Evolutionary conservation across 2,329 filamentous ascomycete genomes (phyloP), one percentile per base, ranked within the genome.

Genomic region (Fusarium tanahbumbuense): DNA sequence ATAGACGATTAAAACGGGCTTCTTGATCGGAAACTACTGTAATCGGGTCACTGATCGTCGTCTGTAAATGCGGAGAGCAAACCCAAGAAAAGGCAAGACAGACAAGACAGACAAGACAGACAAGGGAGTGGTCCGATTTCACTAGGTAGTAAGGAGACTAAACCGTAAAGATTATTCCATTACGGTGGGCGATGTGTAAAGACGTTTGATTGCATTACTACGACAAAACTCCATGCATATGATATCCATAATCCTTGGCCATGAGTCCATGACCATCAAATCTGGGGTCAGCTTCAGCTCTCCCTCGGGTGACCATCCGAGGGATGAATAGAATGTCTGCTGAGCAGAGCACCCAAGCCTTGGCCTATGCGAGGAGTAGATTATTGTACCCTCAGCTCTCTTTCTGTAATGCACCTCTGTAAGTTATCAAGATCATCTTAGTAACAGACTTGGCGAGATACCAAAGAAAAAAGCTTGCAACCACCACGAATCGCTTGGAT

Each of bases 161-260:
- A 45, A 20, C 57, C 11, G 25, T 22, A 64, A 64, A 57, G 50
- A 64, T 49, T 66, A 66, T 67, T 66, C 37, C 55, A 70, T 70
- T 70, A 70, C 67, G 23, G 61, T 47, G 66, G 50, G 22, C 63
- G 37, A 70, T 70, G 67, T 71, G 67, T 70, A 70, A 70, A 67
- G 32, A 44, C 44, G 52, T 53, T 64, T 49, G 67, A 70, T 70
- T 71, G 32, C 58, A 70, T 70, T 68, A 70, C 67, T 55, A 68
- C 66, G 16, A 46, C 45, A 40, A 66, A 56, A 66, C 55, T 57
- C 32, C 6, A 54, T 40, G 25, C 40, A 32, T 34, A 25, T 46
- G 37, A 48, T 60, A 60, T 37, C 34, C 16, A 18, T 23, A 37
- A 37, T 37, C 18, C 34, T 37, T 37, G 18, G 34, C 34, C 32